phyloP scores from a whole-genome alignment of 495 filamentous ascomycete species.

The Xylona heveae region DNA sequence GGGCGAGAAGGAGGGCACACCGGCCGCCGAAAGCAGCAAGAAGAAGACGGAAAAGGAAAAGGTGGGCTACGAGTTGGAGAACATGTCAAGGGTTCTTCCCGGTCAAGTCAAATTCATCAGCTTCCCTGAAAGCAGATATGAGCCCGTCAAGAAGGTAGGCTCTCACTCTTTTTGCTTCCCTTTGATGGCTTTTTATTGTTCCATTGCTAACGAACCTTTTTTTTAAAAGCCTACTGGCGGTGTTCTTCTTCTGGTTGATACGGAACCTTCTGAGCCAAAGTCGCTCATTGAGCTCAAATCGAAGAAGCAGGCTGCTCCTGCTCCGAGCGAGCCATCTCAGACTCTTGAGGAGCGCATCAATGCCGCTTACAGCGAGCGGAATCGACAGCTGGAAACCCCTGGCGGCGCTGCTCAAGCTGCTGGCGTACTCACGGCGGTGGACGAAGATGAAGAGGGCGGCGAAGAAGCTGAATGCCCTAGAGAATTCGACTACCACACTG shows the following conservation, averaged over 20 bases:
- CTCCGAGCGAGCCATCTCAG: too few species aligned
- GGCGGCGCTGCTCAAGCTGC: slow-evolving; percentile 2
- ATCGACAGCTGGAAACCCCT: background rate
- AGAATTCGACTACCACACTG: slow-evolving; percentile 6
- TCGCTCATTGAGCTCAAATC: slow-evolving; percentile 68
- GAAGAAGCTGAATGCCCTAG: slow-evolving; percentile 6
- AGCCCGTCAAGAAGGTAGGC: slow-evolving; percentile 85
- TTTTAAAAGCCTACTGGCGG: slow-evolving; percentile 64
- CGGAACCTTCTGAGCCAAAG: slow-evolving; percentile 55
- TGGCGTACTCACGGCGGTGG: slow-evolving; percentile 6
- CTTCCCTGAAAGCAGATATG: slow-evolving; percentile 66
- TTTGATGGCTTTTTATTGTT: slow-evolving; percentile 1
- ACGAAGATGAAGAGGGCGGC: slow-evolving; percentile 6
- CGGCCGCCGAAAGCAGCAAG: slow-evolving; percentile 30
- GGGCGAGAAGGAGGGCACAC: slow-evolving; percentile 22
- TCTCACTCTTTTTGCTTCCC: slow-evolving; percentile 4
- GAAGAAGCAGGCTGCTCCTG: slow-evolving; percentile 35
- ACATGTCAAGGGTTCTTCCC: slow-evolving; percentile 89
- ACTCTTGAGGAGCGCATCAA: background rate
- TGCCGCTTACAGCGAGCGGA: background rate
- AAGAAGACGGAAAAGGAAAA: slow-evolving; percentile 79
- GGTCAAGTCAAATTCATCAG: slow-evolving; percentile 88
- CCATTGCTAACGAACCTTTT: slow-evolving; percentile 20
- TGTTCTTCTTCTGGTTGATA: slow-evolving; percentile 77
- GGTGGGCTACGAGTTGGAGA: slow-evolving; percentile 85